Conservation (phyloP, 768 basidiomycete genomes). For the Lactarius vividus region DNA sequence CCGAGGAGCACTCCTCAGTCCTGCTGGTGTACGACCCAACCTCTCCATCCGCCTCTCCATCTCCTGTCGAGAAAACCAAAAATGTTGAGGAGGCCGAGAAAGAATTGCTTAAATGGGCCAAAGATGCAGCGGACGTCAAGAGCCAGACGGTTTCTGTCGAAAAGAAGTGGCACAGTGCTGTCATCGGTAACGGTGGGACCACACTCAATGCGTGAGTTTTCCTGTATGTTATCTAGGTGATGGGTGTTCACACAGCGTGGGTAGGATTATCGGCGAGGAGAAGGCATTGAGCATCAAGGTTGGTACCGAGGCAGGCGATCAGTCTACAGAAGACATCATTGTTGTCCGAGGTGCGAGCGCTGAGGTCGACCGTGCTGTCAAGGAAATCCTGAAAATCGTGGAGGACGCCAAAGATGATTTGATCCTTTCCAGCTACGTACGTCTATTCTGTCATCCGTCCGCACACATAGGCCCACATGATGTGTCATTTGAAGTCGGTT, state of each 20-base stretch:
- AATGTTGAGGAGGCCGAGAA: slow-evolving; percentile 76
- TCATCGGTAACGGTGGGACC: slow-evolving; percentile 79
- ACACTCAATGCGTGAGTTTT: slow-evolving; percentile 76
- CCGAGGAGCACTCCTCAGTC: slow-evolving; percentile 69
- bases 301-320: slow-evolving; percentile 63
- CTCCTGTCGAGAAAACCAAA: slow-evolving; percentile 70
- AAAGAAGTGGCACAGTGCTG: slow-evolving; percentile 86
- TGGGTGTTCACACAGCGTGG: background rate
- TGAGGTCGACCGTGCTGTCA: slow-evolving; percentile 86
- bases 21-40: slow-evolving; percentile 83
- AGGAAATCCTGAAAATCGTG: slow-evolving; percentile 81
- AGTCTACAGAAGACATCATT: slow-evolving; percentile 68
- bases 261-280: slow-evolving; percentile 89
- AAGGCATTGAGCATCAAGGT: slow-evolving; percentile 84
- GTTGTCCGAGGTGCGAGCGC: slow-evolving; percentile 76
- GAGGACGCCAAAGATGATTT: slow-evolving; percentile 95
- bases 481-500: slow-evolving; percentile 46
- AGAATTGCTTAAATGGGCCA: slow-evolving; percentile 72
- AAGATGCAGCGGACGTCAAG: slow-evolving; percentile 87
- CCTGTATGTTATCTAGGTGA: slow-evolving; percentile 3
- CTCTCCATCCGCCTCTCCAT: slow-evolving; percentile 57
- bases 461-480: slow-evolving; percentile 15
- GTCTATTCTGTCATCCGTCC: slow-evolving; percentile 32
- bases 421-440: slow-evolving; percentile 83
- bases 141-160: slow-evolving; percentile 74